Percentiles rank a stretch among this genome's conserved stretches.
Conservation (phyloP, 2,329 filamentous ascomycete genomes). For the Ophiocordyceps robertsii region DNA sequence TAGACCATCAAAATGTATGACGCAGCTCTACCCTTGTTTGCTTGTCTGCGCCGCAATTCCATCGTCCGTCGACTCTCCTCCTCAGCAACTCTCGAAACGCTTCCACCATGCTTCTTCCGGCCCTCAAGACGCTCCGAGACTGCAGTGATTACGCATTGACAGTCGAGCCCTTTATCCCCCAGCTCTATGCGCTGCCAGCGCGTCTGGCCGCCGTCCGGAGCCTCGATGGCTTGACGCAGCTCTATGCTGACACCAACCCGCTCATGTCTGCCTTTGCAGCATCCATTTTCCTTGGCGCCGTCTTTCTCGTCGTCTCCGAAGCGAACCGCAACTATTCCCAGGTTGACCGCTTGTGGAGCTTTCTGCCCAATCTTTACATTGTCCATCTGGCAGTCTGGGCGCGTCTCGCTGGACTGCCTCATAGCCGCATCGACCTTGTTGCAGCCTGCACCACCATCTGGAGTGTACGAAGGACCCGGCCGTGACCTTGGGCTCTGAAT, state of each 20-base stretch:
- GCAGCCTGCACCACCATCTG: conserved; percentile 60
- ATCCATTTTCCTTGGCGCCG: conserved; percentile 53
- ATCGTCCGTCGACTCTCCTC: too few species aligned
- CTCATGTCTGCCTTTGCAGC: conserved; percentile 62
- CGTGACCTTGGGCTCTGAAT: neutral
- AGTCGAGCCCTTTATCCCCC: conserved; percentile 59
- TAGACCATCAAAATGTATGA: too few species aligned
- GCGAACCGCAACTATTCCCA: conserved; percentile 94
- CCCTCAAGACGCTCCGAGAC: conserved; percentile 56
- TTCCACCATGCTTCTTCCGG: conserved; percentile 36
- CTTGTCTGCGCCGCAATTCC: too few species aligned
- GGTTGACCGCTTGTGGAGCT: conserved; percentile 83
- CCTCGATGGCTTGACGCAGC: conserved; percentile 46
- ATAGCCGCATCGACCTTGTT: conserved; percentile 58
- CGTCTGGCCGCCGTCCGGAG: conserved; percentile 47
- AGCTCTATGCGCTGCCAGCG: conserved; percentile 56
- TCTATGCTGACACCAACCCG: conserved; percentile 81
- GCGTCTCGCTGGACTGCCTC: conserved; percentile 56
- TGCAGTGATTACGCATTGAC: conserved; percentile 65
- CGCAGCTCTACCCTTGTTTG: too few species aligned
- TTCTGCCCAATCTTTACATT: conserved; percentile 78
- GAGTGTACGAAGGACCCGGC: conserved; percentile 48
- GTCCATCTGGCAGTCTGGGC: conserved; percentile 77
- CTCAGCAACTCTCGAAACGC: neutral
- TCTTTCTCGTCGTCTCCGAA: conserved; percentile 69